phyloP scores from a whole-genome alignment of 495 filamentous ascomycete species.

The Parathielavia hyrcaniae region DNA sequence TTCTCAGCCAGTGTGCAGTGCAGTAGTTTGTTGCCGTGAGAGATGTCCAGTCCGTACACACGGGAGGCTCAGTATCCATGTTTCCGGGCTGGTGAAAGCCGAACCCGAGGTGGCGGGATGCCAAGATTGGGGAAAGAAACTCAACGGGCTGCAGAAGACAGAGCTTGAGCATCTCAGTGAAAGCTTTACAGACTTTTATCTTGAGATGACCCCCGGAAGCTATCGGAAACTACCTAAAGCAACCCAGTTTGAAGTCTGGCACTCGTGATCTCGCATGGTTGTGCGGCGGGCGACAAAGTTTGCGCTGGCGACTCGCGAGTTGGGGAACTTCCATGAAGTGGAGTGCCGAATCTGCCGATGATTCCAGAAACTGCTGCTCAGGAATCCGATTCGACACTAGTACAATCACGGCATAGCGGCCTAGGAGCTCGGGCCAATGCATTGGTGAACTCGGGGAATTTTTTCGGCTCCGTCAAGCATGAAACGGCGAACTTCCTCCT shows the following conservation, averaged over 20 bases:
- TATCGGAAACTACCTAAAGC: no score
- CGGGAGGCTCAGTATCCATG: no score
- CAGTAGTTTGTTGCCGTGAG: not conserved
- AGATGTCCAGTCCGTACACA: no score
- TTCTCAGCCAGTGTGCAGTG: no score
- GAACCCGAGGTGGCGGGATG: not conserved
- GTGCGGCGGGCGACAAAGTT: no score
- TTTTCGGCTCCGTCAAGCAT: constrained; percentile 23
- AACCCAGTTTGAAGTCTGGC: no score
- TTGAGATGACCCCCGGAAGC: no score
- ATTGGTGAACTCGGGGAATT: constrained; percentile 24
- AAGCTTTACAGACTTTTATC: no score
- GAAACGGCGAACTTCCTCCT: constrained; percentile 20
- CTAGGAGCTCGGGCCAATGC: constrained; percentile 31
- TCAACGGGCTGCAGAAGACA: not conserved
- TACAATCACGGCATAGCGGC: constrained; percentile 19
- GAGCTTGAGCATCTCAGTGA: no score
- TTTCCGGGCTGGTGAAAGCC: constrained; percentile 14
- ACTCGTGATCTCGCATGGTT: no score
- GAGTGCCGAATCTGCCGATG: constrained; percentile 32
- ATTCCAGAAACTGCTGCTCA: constrained; percentile 31
- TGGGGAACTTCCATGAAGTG: no score
- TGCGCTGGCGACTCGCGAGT: no score
- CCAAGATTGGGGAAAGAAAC: constrained; percentile 5
- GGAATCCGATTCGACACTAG: constrained; percentile 17